Base-by-base conservation (phyloP, 176 grass and related monocot genomes). In the Coix lacrymajobi region DNA sequence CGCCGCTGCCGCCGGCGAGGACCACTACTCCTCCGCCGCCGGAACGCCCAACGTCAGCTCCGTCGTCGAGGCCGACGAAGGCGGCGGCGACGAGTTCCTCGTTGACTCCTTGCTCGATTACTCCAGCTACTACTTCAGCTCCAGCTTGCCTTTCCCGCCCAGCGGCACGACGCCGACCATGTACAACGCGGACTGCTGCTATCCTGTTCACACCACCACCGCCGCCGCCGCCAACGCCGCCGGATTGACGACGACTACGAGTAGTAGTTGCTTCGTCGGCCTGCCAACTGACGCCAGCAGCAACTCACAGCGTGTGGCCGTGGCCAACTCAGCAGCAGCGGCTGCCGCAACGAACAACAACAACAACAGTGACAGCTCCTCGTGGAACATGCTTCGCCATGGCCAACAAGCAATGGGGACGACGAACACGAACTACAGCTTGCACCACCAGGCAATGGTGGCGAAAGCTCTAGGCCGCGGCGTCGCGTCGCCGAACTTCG, bases 41-140 rank as follows among this genome's bases (percentile, higher is more conserved):
- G 88, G 79, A 43, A 64, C 85, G 22, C 79, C 84, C 11, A 85
- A 58, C 28, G 58, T 76, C 11, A 91, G 85, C 86, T 84, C 85
- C 15, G 83, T 73, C 11, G 79, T 73, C 11, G 79, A 66, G 30
- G 66, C 22, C 45, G 73, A 2, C 12, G 83, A 30, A 10, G 81
- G 10, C 26, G 66, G 7, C 34, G 63, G 40, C 10, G 82, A 80
- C 3, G 83, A 85, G 44, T 46, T 91, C 3, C 36, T 92, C 2
- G 26, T 30, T 7, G 80, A 91, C 62, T 69, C 60, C 38, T 5
- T 85, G 17, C 24, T 79, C 8, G 80, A 96, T 34, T 62, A 85
- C 38, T 43, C 82, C 16, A 44, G 41, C 71, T 40, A 36, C 77
- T 73, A 36, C 77, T 73, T 82, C 88, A 17, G 61, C 73, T 62